Conservation (phyloP, 306 rosid species). For the Betula pendula region DNA sequence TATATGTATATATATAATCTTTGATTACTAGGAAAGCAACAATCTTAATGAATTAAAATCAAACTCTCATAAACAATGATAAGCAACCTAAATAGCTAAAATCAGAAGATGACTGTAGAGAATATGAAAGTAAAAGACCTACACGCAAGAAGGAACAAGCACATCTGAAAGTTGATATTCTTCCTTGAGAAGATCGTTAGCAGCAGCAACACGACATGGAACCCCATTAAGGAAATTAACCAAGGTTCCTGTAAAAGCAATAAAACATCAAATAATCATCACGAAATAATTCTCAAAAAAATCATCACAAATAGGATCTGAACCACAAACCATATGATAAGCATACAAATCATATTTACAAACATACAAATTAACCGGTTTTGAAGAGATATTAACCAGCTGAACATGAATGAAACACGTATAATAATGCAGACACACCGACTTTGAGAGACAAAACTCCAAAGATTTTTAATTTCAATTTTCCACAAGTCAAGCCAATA, state of each 20-base stretch:
- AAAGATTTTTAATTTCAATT: not conserved
- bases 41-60: not conserved
- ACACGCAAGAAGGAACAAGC: conserved; percentile 73
- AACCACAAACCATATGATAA: not conserved
- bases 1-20: too few relatives aligned
- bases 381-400: not conserved
- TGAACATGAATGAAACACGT: not conserved
- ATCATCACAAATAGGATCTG: not conserved
- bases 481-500: not conserved
- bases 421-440: not conserved
- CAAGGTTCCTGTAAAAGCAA: conserved; percentile 73
- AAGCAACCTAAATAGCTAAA: not conserved
- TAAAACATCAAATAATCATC: not conserved
- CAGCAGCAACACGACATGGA: conserved; percentile 56
- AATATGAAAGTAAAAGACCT: conserved; percentile 31
- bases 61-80: not conserved
- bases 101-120: not conserved
- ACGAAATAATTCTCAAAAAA: not conserved
- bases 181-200: conserved; percentile 60
- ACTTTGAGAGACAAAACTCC: not conserved
- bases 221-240: conserved; percentile 59
- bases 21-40: not conserved
- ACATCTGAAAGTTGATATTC: conserved; percentile 81
- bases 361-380: not conserved
- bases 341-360: not conserved